phyloP scores from a whole-genome alignment of 2,329 filamentous ascomycete species.

The Epichloe coenophiala region DNA sequence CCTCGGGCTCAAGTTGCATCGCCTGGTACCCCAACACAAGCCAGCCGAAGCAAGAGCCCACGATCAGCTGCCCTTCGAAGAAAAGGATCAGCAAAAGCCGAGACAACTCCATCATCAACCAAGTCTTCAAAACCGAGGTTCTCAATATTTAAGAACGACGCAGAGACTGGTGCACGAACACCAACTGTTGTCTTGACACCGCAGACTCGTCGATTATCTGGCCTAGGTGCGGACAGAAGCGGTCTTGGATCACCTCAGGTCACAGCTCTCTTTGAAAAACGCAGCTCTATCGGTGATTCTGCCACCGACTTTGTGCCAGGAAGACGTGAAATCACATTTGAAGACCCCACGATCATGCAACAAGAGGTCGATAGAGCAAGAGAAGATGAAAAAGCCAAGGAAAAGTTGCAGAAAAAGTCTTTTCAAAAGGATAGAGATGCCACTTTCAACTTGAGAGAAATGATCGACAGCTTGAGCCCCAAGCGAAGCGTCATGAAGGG shows the following conservation, averaged over 20 bases:
- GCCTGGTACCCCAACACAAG: not conserved
- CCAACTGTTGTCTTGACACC: slow-evolving; percentile 48
- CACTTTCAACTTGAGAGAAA: slow-evolving; percentile 56
- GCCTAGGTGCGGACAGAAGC: slow-evolving; percentile 53
- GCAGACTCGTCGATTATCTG: slow-evolving; percentile 42
- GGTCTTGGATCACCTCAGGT: slow-evolving; percentile 67
- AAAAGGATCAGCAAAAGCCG: slow-evolving; percentile 3
- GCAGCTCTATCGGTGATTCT: slow-evolving; percentile 57
- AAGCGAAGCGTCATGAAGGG: slow-evolving; percentile 54
- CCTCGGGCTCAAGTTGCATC: slow-evolving; percentile 4
- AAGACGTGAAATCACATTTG: slow-evolving; percentile 41
- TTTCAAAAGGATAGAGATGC: slow-evolving; percentile 42
- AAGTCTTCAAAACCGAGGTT: slow-evolving; percentile 15
- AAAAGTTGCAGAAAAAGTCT: slow-evolving; percentile 36
- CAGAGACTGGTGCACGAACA: slow-evolving; percentile 40
- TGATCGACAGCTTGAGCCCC: slow-evolving; percentile 66
- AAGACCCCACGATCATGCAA: slow-evolving; percentile 49
- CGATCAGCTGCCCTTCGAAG: slow-evolving; percentile 8
- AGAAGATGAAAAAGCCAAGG: slow-evolving; percentile 45
- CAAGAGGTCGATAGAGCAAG: slow-evolving; percentile 47
- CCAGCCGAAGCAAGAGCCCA: slow-evolving; percentile 6
- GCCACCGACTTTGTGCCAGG: slow-evolving; percentile 50
- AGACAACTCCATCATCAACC: slow-evolving; percentile 8
- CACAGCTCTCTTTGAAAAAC: slow-evolving; percentile 55
- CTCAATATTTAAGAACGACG: slow-evolving; percentile 39